Evolutionary conservation across 192 early-diverging fungal genomes (phyloP), one percentile per base, ranked within the genome.

Genomic region (Spizellomyces sp.): DNA sequence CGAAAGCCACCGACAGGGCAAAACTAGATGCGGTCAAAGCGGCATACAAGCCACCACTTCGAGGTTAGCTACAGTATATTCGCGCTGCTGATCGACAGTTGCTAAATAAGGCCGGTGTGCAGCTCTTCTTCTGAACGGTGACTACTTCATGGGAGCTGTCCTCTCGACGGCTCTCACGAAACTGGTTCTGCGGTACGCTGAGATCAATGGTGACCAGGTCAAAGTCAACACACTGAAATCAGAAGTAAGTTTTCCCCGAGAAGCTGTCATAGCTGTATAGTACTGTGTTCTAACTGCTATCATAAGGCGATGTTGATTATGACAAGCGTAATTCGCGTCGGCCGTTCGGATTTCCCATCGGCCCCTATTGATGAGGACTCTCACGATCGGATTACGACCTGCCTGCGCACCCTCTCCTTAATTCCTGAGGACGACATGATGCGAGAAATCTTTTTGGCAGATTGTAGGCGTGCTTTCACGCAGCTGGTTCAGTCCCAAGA

Each of bases 351-450:
- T 66, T 94, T 96, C 79, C 89, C 85, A 27, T 77, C 89, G 48
- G 84, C 86, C n/a, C 90, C 90, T 3, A 98, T 99, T 67, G 97
- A 99, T 78, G 97, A 99, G 77, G 97, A 99, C 81, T 95, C 96
- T 10, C 88, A 93, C 65, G 92, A 95, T 73, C 90, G 97, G 68
- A 93, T 99, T 73, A 85, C 92, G 67, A 86, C 90, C 50, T 96
- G 94, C 80, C 77, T 99, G 42, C 75, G 82, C 41, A 68, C 78
- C 15, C 64, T 83, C 9, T 69, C 79, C 48, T 46, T 70, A 7
- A 54, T 84, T 48, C 73, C 81, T 9, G 64, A 81, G 12, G 86
- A 90, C 65, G 74, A 77, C 4, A 61, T 80, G 44, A 79, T 90
- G 65, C 83, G 86, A 58, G 73, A 77, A n/a, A 86, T 83, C 19